A percentile compares a stretch with the other conserved stretches of the same genome.
Conservation (phyloP, 495 filamentous ascomycete genomes). For the Cladorrhinum samala region DNA sequence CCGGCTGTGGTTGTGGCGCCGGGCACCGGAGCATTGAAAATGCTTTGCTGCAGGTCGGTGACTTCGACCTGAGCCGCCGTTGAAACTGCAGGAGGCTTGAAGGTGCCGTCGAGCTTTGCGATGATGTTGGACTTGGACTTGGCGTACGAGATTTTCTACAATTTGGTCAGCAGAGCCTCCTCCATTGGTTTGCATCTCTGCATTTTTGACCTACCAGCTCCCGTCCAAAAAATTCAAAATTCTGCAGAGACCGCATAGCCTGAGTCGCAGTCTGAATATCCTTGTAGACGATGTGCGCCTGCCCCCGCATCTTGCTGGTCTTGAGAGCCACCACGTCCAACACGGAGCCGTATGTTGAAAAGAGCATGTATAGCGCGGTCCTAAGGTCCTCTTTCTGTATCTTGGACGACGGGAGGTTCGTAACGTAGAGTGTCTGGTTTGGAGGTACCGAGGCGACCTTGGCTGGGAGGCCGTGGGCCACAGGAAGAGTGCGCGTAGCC, state of each 20-base stretch:
- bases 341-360: slow-evolving; percentile 87
- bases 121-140: slow-evolving; percentile 80
- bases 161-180: slow-evolving; percentile 20
- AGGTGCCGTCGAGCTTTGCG: slow-evolving; percentile 85
- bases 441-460: slow-evolving; percentile 37
- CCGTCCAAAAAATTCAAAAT: slow-evolving; percentile 79
- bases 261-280: slow-evolving; percentile 83
- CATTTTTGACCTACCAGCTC: too few relatives aligned
- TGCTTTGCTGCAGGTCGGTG: slow-evolving; percentile 73
- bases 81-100: slow-evolving; percentile 52
- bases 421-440: slow-evolving; percentile 68
- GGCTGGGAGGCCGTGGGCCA: slow-evolving; percentile 28
- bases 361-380: slow-evolving; percentile 82
- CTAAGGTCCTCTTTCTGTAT: slow-evolving; percentile 79
- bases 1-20: slow-evolving; percentile 35
- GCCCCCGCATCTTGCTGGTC: slow-evolving; percentile 85
- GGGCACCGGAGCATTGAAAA: slow-evolving; percentile 66
- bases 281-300: slow-evolving; percentile 87
- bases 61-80: slow-evolving; percentile 51
- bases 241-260: slow-evolving; percentile 81
- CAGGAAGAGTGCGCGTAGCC: slow-evolving; percentile 27
- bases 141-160: slow-evolving; percentile 79
- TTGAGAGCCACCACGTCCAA: slow-evolving; percentile 90
- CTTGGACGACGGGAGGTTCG: slow-evolving; percentile 75
- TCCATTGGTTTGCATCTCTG: background rate